phyloP scores from a whole-genome alignment of 306 rosid genomes.

The Canavalia ensiformis region DNA sequence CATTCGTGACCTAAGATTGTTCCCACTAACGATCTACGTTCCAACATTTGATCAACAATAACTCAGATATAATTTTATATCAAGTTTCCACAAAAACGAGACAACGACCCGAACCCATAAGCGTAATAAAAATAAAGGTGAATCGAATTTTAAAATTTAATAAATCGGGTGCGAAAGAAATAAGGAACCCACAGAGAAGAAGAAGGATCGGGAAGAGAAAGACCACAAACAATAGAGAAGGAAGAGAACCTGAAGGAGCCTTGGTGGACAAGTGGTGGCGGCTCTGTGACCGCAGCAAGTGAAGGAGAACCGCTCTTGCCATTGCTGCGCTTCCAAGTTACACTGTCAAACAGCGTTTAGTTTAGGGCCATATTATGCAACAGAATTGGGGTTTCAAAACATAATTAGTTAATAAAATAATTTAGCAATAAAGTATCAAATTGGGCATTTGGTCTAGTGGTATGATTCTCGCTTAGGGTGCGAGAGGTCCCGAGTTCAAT shows the following conservation, averaged over 20 bases:
- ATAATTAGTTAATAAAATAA: too few relatives aligned
- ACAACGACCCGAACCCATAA: neutral
- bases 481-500: conserved; percentile 36
- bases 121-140: neutral
- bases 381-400: too few relatives aligned
- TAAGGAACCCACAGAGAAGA: neutral
- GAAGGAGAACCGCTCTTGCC: conserved; percentile 72
- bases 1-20: neutral
- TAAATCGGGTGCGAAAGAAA: too few relatives aligned
- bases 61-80: neutral
- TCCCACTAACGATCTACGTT: neutral
- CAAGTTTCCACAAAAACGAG: neutral
- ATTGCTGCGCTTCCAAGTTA: conserved; percentile 43
- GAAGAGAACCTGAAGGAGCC: conserved; percentile 59
- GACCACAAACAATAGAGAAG: neutral
- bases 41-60: neutral
- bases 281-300: conserved; percentile 68
- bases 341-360: neutral
- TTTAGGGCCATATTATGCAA: neutral
- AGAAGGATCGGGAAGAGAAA: neutral
- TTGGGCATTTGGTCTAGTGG: neutral
- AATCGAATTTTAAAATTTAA: neutral
- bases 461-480: conserved; percentile 29
- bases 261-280: conserved; percentile 41
- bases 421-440: too few relatives aligned